Evolutionary conservation across 2,329 filamentous ascomycete genomes (phyloP).

Genomic region (Celoporthe dispersa): DNA sequence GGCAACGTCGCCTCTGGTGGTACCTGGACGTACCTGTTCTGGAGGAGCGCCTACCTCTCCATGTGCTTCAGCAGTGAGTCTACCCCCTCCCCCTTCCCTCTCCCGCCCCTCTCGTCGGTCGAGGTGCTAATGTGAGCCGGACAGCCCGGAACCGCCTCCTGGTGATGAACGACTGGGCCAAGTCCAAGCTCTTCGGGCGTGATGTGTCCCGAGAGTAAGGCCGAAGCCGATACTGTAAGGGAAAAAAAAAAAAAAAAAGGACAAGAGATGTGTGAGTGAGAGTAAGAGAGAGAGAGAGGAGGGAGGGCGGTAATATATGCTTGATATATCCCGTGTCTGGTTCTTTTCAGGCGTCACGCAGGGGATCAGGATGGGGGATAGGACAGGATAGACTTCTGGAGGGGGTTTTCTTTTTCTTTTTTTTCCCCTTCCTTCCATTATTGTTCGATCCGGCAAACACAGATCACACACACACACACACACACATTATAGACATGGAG

Average conservation of each 20-base stretch:
- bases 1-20: conserved; percentile 95
- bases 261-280: no score
- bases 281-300: background rate
- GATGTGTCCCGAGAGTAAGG: conserved; percentile 83
- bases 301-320: conserved; percentile 1
- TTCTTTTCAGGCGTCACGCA: conserved; percentile 14
- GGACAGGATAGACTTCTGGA: conserved; percentile 16
- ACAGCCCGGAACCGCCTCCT: conserved; percentile 90
- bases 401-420: background rate
- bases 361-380: background rate
- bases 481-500: conserved; percentile 6
- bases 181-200: conserved; percentile 94
- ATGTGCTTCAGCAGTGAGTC: conserved; percentile 99
- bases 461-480: background rate
- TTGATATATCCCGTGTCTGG: conserved; percentile 12
- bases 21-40: conserved; percentile 96
- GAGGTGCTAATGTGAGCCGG: conserved; percentile 31
- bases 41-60: conserved; percentile 95
- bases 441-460: background rate
- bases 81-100: background rate
- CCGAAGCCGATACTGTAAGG: background rate
- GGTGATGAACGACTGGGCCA: conserved; percentile 92
- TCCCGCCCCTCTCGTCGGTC: conserved; percentile 26
- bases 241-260: background rate
- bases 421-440: background rate